Evolutionary conservation across 176 grass and related monocot species (phyloP), one percentile per base, ranked within the genome.

Genomic region (Themeda triandra): DNA sequence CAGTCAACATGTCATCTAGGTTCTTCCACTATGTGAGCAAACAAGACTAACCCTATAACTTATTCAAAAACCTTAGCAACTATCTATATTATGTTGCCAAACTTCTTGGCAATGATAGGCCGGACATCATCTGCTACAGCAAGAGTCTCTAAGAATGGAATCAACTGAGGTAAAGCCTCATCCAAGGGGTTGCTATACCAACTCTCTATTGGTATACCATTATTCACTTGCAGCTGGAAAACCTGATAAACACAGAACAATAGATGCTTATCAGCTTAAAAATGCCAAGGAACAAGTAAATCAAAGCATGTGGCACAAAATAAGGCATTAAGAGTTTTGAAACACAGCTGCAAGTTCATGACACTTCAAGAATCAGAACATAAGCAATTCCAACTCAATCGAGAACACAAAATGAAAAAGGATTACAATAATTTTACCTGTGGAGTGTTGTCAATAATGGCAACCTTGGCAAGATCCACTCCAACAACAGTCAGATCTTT

Each of bases 191-290:
- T 88, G 11, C 82, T 87, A 75, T 87, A 99, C 96, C 96, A 99
- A 73, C 96, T 99, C 87, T 96, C 91, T 83, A 99, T 99, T 11
- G 93, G 96, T 82, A 99, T 99, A 42, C 96, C 96, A 73, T 99
- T 99, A 87, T 99, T 93, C 69, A 95, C 96, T 92, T 99, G 96
- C 81, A 96, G 81, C 60, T 86, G 87, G 79, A 95, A 99, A 77
- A 99, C 96, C 96, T 99, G 89, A 69, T 48, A 74, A 73, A 29
- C 27, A 76, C 36, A 8, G 19, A 69, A 59, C 11, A 53, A 71
- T 40, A 39, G n/a, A 44, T 44, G 72, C 19, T 29, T n/a, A 45
- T 82, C 10, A 53, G 29, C 69, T 63, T 29, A 18, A 24, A n/a
- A 54, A 63, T 46, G 76, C 25, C 33, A 31, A 15, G 28, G 23